Conservation (phyloP, 2,329 filamentous ascomycete species). For the Claviceps capensis region DNA sequence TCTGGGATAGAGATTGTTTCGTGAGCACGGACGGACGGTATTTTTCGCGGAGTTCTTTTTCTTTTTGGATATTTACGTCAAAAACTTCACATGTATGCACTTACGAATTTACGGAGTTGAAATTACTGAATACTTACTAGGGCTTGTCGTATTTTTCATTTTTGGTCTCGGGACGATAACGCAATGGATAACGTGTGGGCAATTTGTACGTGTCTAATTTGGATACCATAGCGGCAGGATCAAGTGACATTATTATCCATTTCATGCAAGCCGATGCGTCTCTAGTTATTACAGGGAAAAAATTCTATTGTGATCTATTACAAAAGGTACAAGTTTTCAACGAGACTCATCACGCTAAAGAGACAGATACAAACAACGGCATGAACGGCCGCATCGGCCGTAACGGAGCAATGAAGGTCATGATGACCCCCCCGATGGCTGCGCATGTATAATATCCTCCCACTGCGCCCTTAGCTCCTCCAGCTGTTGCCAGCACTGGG, state of each 20-base stretch:
- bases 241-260: background rate
- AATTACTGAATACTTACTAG: background rate
- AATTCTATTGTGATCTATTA: background rate
- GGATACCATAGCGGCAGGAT: background rate
- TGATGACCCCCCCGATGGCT: too few species aligned
- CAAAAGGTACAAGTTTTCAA: too few species aligned
- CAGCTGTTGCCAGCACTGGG: conserved; percentile 53
- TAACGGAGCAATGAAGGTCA: too few species aligned
- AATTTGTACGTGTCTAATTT: background rate
- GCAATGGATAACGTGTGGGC: too few species aligned
- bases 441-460: conserved; percentile 31
- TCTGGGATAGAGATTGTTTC: background rate
- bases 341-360: too few species aligned
- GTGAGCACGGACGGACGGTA: background rate
- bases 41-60: background rate
- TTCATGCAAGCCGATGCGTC: too few species aligned
- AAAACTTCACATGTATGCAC: too few species aligned
- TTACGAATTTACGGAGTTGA: background rate
- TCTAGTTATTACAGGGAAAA: too few species aligned
- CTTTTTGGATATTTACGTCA: background rate
- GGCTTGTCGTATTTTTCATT: too few species aligned
- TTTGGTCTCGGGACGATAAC: too few species aligned
- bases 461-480: conserved; percentile 55
- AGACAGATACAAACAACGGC: too few species aligned
- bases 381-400: too few species aligned